phyloP scores from a whole-genome alignment of 208 protist species.

The Leishmania aethiopica region DNA sequence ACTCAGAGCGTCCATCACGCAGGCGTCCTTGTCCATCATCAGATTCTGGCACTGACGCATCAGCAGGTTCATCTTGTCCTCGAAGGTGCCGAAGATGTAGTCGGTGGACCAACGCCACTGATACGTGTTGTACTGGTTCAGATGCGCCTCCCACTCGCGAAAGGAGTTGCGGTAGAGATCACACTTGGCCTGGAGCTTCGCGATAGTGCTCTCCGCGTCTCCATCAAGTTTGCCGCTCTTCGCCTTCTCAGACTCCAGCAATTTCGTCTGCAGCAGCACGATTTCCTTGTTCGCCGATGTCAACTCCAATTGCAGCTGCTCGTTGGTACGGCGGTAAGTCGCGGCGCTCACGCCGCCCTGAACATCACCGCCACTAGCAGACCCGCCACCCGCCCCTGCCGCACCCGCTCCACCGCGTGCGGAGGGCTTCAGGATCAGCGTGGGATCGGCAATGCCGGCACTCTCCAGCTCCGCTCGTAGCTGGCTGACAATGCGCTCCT shows the following conservation, averaged over 20 bases:
- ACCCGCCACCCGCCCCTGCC: neutral
- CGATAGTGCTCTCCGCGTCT: conserved; percentile 4
- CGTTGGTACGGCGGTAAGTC: conserved; percentile 28
- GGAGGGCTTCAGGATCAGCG: conserved; percentile 12
- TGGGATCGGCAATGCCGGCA: conserved; percentile 45
- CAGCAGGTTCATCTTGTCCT: conserved; percentile 26
- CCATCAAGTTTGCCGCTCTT: neutral
- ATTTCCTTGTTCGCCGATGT: conserved; percentile 25
- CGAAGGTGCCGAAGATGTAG: conserved; percentile 32
- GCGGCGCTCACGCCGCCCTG: neutral
- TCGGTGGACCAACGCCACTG: conserved; percentile 26
- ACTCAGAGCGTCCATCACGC: conserved; percentile 26
- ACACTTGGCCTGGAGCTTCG: conserved; percentile 1
- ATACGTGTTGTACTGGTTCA: conserved; percentile 24
- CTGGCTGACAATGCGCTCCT: conserved; percentile 56
- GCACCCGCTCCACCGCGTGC: neutral
- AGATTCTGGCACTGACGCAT: conserved; percentile 20
- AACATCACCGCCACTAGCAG: neutral
- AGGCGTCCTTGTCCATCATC: conserved; percentile 21
- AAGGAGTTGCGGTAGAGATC: conserved; percentile 9
- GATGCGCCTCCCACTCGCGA: conserved; percentile 14
- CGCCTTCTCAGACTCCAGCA: conserved; percentile 19
- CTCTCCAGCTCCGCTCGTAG: conserved; percentile 52
- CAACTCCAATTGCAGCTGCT: conserved; percentile 25
- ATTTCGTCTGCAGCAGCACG: conserved; percentile 26